Evolutionary conservation across 371 early-diverging fungal genomes (phyloP).

Genomic region (Thermomucor indicae-seudaticae): DNA sequence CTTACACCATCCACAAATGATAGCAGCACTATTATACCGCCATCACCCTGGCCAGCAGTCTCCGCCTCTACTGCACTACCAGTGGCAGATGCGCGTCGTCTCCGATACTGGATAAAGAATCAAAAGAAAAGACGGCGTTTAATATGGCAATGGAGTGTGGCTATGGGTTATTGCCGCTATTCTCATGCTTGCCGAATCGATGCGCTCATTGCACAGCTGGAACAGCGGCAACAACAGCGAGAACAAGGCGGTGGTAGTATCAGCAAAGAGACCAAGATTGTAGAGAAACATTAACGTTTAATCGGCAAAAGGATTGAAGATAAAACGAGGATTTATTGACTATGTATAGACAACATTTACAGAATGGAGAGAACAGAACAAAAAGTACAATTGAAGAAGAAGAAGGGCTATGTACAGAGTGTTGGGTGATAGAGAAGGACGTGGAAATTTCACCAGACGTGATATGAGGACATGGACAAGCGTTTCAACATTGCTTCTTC

Average conservation of each 20-base stretch:
- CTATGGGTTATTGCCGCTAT: constrained; percentile 22
- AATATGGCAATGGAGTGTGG: constrained; percentile 25
- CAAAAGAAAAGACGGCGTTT: constrained; percentile 11
- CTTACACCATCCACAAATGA: too few species aligned
- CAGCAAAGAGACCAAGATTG: neutral
- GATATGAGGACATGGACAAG: neutral
- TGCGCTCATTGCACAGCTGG: constrained; percentile 6
- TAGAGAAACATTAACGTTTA: neutral
- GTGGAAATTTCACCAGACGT: neutral
- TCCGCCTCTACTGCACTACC: too few species aligned
- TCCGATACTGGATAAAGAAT: constrained; percentile 1
- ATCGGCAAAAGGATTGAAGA: neutral
- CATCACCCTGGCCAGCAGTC: neutral
- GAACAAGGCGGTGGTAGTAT: neutral
- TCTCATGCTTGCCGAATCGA: constrained; percentile 10
- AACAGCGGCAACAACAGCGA: neutral
- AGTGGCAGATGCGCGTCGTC: too few species aligned
- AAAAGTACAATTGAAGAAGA: neutral
- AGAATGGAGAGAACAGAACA: neutral
- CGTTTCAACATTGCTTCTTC: neutral
- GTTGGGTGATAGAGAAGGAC: neutral
- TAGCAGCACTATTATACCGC: too few species aligned
- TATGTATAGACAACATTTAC: neutral
- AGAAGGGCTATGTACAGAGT: neutral
- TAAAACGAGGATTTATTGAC: neutral